Conservation (phyloP, 257 asterid species). For the Fraxinus cuspidata region DNA sequence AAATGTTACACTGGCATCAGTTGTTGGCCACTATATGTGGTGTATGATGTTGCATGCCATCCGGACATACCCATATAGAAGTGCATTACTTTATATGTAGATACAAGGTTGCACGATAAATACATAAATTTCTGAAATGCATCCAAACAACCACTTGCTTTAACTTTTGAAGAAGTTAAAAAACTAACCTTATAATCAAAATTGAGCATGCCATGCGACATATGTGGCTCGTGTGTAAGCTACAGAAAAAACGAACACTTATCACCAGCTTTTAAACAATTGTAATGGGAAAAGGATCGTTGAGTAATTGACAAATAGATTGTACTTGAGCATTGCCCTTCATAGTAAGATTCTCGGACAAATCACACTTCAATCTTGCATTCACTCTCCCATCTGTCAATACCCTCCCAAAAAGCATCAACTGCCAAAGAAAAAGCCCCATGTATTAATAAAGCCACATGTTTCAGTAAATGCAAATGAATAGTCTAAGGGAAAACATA, state of each 20-base stretch:
- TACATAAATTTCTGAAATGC: conserved; percentile 6
- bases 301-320: conserved; percentile 22
- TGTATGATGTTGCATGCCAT: conserved; percentile 6
- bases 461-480: conserved; percentile 7
- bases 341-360: conserved; percentile 78
- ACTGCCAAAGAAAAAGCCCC: conserved; percentile 49
- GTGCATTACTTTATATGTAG: not conserved
- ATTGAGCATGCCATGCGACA: conserved; percentile 81
- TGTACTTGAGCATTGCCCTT: conserved; percentile 91
- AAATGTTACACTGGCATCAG: conserved; percentile 14
- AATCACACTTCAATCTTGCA: conserved; percentile 92
- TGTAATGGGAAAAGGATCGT: conserved; percentile 2
- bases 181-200: conserved; percentile 88
- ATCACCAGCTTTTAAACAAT: conserved; percentile 11
- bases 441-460: conserved; percentile 25
- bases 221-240: conserved; percentile 91
- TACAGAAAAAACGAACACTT: conserved; percentile 34
- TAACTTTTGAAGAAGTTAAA: not conserved
- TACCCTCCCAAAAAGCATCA: conserved; percentile 90
- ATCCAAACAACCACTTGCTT: not conserved
- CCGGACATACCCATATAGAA: not conserved
- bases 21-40: not conserved
- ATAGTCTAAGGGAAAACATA: conserved; percentile 14
- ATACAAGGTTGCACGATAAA: not conserved
- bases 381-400: conserved; percentile 89